Evolutionary conservation across 306 rosid genomes (phyloP).

Genomic region (Pterocarpus macrocarpus): DNA sequence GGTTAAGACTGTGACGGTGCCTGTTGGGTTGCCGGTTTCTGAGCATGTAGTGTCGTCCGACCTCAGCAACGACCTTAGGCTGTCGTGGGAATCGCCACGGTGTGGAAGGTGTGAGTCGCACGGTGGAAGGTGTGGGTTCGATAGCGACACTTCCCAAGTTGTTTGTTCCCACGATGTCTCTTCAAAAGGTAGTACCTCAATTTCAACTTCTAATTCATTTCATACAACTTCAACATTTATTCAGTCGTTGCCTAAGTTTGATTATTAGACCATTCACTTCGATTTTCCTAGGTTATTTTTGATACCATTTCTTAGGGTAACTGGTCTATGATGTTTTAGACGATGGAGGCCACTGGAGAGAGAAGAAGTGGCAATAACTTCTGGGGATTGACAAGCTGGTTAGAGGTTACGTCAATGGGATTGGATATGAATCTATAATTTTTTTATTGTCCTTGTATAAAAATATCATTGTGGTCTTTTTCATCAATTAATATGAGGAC

Average conservation of each 20-base stretch:
- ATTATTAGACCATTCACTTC: neutral
- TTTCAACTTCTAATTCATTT: neutral
- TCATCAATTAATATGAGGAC: neutral
- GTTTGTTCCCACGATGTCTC: conserved; percentile 57
- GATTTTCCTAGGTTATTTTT: conserved; percentile 9
- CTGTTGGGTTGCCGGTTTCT: conserved; percentile 54
- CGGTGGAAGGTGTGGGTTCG: conserved; percentile 71
- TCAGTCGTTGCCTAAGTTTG: neutral
- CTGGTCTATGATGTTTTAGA: neutral
- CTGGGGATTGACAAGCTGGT: neutral
- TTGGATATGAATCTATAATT: neutral
- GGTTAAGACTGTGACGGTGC: conserved; percentile 54
- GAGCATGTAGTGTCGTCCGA: conserved; percentile 54
- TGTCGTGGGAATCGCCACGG: conserved; percentile 68
- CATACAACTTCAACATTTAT: neutral
- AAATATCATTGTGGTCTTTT: neutral
- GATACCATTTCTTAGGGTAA: neutral
- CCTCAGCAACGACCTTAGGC: conserved; percentile 50
- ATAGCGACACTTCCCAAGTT: conserved; percentile 37
- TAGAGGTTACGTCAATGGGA: neutral
- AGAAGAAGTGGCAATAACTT: neutral
- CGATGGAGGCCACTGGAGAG: neutral
- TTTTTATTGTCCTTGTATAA: neutral
- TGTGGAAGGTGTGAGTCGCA: conserved; percentile 68
- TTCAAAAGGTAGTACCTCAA: conserved; percentile 47